Evolutionary conservation across 2,329 filamentous ascomycete species (phyloP), one percentile per base, ranked within the genome.

Genomic region (Endoconidiophora polonica): DNA sequence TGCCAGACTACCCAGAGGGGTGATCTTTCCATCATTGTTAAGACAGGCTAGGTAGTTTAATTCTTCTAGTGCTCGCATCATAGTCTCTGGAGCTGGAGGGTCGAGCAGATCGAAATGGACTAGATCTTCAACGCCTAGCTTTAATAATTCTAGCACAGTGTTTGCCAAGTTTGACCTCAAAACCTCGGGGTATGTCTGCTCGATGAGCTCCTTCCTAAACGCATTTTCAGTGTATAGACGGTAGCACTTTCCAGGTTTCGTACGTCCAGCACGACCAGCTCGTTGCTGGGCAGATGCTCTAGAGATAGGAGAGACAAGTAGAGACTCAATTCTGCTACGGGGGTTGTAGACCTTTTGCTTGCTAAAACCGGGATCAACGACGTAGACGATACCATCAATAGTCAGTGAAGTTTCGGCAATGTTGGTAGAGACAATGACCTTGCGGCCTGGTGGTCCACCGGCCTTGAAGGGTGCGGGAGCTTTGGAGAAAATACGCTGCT

Each of bases 321-420:
- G 74, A 1, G 91, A 96, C 67, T 98, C 91, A 56, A 98, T 88
- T 64, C 91, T 81, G 58, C 94, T 93, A 54, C 91, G 81, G 20
- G 91, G 90, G 65, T 98, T 96, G 72, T 96, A 98, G 55, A 96
- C 91, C 67, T 96, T 98, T 61, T 98, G 91, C 70, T 98, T 98
- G 69, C 87, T 94, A 70, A 98, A 98, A 36, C 91, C 91, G 2
- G 91, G 90, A 60, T 98, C 91, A n/a, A 98, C 90, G 33, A 98
- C 91, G 61, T 95, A 98, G 36, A 98, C 91, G 56, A 98, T 98
- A 62, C 91, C 91, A 61, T 98, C 91, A 54, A 98, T 98, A 44
- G 91, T 98, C 66, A 98, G 77, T 60, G 83, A 90, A 0, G 91
- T 98, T 69, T 98, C 91, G 42, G 91, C 91, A 65, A 98, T 98